phyloP scores from a whole-genome alignment of 2,329 filamentous ascomycete genomes.

The Lachnellula suecica region DNA sequence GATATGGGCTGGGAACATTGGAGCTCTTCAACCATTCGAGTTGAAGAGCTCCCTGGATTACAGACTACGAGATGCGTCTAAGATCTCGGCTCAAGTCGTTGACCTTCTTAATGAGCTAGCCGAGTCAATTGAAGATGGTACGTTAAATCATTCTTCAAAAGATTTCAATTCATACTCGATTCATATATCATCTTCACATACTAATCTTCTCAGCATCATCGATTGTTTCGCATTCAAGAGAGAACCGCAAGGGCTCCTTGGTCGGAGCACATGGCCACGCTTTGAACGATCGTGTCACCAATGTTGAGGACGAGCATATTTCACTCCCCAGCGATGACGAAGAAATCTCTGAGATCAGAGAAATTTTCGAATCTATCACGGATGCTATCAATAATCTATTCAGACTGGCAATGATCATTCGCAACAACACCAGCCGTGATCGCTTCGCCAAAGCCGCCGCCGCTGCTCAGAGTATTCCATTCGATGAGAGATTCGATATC shows the following conservation, averaged over 20 bases:
- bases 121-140: slow-evolving; percentile 14
- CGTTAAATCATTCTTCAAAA: too few relatives aligned
- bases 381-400: slow-evolving; percentile 14
- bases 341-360: slow-evolving; percentile 14
- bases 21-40: slow-evolving; percentile 9
- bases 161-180: too few relatives aligned
- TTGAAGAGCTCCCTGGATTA: slow-evolving; percentile 15
- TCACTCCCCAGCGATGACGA: neutral
- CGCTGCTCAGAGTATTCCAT: slow-evolving; percentile 1
- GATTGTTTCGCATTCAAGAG: slow-evolving; percentile 11
- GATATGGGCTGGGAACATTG: slow-evolving; percentile 21
- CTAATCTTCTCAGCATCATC: slow-evolving; percentile 1
- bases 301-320: neutral
- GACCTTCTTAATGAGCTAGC: slow-evolving; percentile 8
- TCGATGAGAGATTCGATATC: slow-evolving; percentile 12
- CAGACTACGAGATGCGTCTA: slow-evolving; percentile 14
- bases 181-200: too few relatives aligned
- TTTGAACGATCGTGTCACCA: neutral
- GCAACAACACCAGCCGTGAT: slow-evolving; percentile 11
- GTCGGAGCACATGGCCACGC: neutral
- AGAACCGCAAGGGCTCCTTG: slow-evolving; percentile 3
- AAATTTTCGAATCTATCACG: slow-evolving; percentile 13
- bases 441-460: slow-evolving; percentile 12
- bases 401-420: slow-evolving; percentile 15
- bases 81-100: slow-evolving; percentile 5